A percentile compares a stretch with the other conserved stretches of the same genome.
Evolutionary conservation across 2,329 filamentous ascomycete genomes (phyloP).

Genomic region (Phymatotrichopsis omnivora): DNA sequence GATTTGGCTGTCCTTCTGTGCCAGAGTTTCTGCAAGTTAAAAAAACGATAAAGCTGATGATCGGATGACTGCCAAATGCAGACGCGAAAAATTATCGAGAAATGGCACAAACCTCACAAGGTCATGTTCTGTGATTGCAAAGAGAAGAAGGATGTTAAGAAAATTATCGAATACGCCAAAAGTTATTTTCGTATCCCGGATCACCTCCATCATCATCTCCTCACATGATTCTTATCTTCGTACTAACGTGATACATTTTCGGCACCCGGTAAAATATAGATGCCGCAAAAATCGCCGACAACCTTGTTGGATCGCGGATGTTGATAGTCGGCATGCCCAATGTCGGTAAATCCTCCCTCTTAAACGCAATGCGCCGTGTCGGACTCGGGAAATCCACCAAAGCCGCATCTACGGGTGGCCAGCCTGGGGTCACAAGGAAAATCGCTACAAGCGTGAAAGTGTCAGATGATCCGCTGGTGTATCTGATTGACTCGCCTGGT

Average conservation of each 20-base stretch:
- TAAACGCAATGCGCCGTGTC: constrained; percentile 68
- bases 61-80: constrained; percentile 26
- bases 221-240: no score
- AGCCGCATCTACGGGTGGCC: constrained; percentile 69
- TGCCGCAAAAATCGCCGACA: constrained; percentile 36
- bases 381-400: constrained; percentile 55
- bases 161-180: constrained; percentile 33
- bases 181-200: constrained; percentile 12
- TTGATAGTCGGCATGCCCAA: constrained; percentile 97
- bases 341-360: constrained; percentile 87
- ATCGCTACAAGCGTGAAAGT: constrained; percentile 77
- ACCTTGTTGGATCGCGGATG: constrained; percentile 70
- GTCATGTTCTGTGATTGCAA: constrained; percentile 46
- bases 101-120: constrained; percentile 45
- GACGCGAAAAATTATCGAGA: constrained; percentile 43
- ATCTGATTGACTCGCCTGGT: constrained; percentile 78
- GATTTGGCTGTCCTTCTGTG: background rate
- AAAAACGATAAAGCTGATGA: constrained; percentile 33
- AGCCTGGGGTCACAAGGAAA: constrained; percentile 84
- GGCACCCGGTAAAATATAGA: no score
- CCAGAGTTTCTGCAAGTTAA: constrained; percentile 29
- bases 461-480: constrained; percentile 52
- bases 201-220: constrained; percentile 32
- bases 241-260: no score
- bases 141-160: constrained; percentile 39